Evolutionary conservation across 768 basidiomycete genomes (phyloP), one percentile per base, ranked within the genome.

Genomic region (Sistotremastrum suecicum): DNA sequence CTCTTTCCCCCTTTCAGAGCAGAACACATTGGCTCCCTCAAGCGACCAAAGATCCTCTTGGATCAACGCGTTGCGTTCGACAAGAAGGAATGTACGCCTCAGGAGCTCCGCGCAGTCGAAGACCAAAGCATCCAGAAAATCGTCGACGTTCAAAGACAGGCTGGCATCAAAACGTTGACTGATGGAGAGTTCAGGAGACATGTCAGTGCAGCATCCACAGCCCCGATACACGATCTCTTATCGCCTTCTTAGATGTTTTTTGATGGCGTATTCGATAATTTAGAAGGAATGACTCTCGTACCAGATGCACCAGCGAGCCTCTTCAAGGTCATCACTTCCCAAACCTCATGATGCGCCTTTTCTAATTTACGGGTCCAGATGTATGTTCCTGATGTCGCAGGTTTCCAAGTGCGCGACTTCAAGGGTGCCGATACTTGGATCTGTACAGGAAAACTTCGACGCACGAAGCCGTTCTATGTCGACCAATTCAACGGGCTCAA

Each of bases 401-500:
- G 58, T 3, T 65, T 62, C 60, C 50, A 57, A 42, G 50, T 48
- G 6, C 48, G 38, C 38, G 47, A 56, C 36, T 63, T 61, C 53
- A 62, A 65, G 52, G 55, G 56, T 38, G 63, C 61, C 31, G 51
- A 53, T 28, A 51, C 58, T 5, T 61, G 58, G 49, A 42, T 58
- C 42, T 60, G 59, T 31, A 36, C 52, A 80, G 70, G 68, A 74
- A 82, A 80, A 59, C 76, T 83, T 50, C 74, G 60, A 60, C 70
- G 78, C 39, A 73, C 69, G 6, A 69, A 68, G 50, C 69, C 77
- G 0, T 78, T 80, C 52, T 82, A 80, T 53, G 56, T 75, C 6
- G 68, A 77, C 30, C 72, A 81, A 49, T 83, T 78, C 55, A 72
- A 76, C 47, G 72, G 67, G 42, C 61, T 80, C 47, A 81, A 78